Conservation (phyloP, 1,284 basidiomycete species). For the Marasmius sp. region DNA sequence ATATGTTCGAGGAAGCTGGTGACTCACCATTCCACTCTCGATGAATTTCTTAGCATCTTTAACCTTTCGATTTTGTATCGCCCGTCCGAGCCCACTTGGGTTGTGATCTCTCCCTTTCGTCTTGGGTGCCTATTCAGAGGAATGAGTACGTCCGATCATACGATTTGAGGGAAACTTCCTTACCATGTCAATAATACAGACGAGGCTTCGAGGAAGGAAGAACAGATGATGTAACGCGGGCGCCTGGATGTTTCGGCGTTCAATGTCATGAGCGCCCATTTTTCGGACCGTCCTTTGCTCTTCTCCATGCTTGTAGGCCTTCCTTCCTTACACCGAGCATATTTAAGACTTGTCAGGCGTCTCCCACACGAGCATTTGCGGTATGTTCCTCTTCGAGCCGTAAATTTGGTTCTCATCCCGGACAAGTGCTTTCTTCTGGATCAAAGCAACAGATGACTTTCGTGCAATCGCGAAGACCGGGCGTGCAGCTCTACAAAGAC, state of each 20-base stretch:
- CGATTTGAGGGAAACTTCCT: background rate
- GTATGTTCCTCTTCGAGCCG: slow-evolving; percentile 30
- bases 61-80: slow-evolving; percentile 85
- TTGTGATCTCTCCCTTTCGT: slow-evolving; percentile 55
- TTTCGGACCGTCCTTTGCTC: too few relatives aligned
- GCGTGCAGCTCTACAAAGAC: slow-evolving; percentile 26
- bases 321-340: slow-evolving; percentile 50
- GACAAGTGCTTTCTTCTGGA: slow-evolving; percentile 62
- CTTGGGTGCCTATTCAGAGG: slow-evolving; percentile 35
- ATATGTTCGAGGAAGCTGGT: slow-evolving; percentile 26
- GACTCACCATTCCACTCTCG: slow-evolving; percentile 69
- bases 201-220: background rate
- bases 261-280: too few relatives aligned
- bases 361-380: slow-evolving; percentile 63
- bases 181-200: background rate
- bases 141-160: background rate
- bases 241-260: too few relatives aligned
- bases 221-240: too few relatives aligned
- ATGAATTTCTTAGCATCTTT: slow-evolving; percentile 77
- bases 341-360: slow-evolving; percentile 48
- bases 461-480: slow-evolving; percentile 35
- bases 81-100: slow-evolving; percentile 82
- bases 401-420: slow-evolving; percentile 14
- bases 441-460: slow-evolving; percentile 62
- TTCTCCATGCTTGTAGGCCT: slow-evolving; percentile 15